These are phyloP conservation scores for Botrytis elliptica DNA, from an alignment of 2,329 filamentous ascomycete genomes.

Conservation along the genomic window DNA sequence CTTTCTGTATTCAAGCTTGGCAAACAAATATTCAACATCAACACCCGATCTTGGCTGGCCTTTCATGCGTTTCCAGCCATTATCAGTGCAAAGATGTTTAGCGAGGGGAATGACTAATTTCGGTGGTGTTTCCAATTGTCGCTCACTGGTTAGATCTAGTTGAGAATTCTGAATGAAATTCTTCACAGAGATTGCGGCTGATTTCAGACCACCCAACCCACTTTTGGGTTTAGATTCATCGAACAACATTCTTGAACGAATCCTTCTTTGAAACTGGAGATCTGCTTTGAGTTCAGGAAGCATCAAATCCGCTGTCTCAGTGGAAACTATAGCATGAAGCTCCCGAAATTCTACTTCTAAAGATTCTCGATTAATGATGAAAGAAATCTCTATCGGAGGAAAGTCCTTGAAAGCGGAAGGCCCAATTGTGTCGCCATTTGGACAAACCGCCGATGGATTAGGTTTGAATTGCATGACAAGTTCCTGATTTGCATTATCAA, in stretches of 20 bases:
- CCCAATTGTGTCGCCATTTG: slow-evolving; percentile 25
- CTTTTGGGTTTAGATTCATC: neutral
- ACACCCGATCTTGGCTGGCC: neutral
- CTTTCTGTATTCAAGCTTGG: slow-evolving; percentile 35
- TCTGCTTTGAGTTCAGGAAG: slow-evolving; percentile 37
- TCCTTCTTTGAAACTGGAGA: slow-evolving; percentile 37
- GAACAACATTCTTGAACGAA: slow-evolving; percentile 24
- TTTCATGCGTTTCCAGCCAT: neutral
- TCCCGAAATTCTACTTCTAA: slow-evolving; percentile 25
- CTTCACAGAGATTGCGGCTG: slow-evolving; percentile 22
- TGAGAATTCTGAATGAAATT: slow-evolving; percentile 31
- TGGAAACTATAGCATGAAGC: slow-evolving; percentile 32
- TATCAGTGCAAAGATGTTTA: slow-evolving; percentile 27
- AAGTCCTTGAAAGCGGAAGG: slow-evolving; percentile 31
- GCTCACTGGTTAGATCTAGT: slow-evolving; percentile 22
- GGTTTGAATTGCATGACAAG: slow-evolving; percentile 35
- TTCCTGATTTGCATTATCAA: slow-evolving; percentile 8
- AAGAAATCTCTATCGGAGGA: slow-evolving; percentile 37
- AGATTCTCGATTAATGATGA: slow-evolving; percentile 26
- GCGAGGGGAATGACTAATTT: slow-evolving; percentile 35
- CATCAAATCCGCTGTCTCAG: slow-evolving; percentile 35
- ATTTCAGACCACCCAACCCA: neutral
- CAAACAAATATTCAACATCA: slow-evolving; percentile 39
- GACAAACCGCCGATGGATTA: slow-evolving; percentile 32
- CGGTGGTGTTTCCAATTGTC: slow-evolving; percentile 32